phyloP scores from a whole-genome alignment of 2,329 filamentous ascomycete genomes.

The Paraphaeosphaeria sporulosa region DNA sequence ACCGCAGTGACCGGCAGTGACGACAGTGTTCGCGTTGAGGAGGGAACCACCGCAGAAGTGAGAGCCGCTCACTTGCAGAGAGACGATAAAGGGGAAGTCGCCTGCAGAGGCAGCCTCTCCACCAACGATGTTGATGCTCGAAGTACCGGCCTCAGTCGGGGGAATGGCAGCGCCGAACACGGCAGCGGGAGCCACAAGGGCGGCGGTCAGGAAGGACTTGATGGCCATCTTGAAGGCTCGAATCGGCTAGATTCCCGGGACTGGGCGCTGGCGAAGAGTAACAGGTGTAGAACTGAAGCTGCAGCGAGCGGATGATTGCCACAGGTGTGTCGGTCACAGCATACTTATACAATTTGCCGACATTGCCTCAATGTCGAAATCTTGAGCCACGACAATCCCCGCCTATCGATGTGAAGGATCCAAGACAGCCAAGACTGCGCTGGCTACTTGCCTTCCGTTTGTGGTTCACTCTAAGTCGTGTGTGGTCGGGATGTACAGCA shows the following conservation, averaged over 20 bases:
- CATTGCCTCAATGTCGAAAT: conserved; percentile 8
- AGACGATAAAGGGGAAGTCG: conserved; percentile 41
- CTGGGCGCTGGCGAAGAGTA: conserved; percentile 12
- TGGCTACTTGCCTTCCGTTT: conserved; percentile 28
- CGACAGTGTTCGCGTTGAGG: conserved; percentile 36
- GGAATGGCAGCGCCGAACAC: conserved; percentile 31
- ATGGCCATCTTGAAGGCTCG: conserved; percentile 11
- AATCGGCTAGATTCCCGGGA: conserved; percentile 7
- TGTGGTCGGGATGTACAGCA: conserved; percentile 6
- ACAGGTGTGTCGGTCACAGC: conserved; percentile 8
- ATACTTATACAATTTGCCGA: conserved; percentile 27
- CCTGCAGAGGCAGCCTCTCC: conserved; percentile 31
- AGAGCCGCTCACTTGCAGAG: conserved; percentile 26
- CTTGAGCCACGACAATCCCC: conserved; percentile 20
- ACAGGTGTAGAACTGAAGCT: conserved; percentile 20
- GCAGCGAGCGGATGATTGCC: conserved; percentile 29
- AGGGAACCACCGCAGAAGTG: conserved; percentile 41
- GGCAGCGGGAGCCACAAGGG: conserved; percentile 33
- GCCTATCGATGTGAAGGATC: conserved; percentile 15
- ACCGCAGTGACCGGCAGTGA: conserved; percentile 41
- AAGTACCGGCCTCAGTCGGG: conserved; percentile 21
- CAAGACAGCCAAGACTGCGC: conserved; percentile 26
- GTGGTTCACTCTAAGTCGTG: conserved; percentile 6
- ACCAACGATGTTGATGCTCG: conserved; percentile 31
- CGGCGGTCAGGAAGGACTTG: conserved; percentile 28